Base-by-base conservation (phyloP, 2,329 filamentous ascomycete genomes). In the Cercospora sp. region DNA sequence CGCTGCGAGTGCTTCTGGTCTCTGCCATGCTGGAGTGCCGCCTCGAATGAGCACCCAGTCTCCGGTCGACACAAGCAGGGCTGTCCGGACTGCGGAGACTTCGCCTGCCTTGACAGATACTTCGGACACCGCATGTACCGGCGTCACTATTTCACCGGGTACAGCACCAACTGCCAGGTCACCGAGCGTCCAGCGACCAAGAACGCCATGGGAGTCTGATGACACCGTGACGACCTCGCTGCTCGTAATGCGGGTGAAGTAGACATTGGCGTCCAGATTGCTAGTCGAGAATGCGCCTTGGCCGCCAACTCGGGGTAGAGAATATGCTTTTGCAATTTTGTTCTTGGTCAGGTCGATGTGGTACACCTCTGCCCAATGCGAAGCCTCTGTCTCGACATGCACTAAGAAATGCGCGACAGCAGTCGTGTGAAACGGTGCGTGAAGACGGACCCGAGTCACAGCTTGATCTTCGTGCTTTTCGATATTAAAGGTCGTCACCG, bases 41-140 rank as follows among this genome's bases (percentile, higher is more conserved):
- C 97, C 96, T 66, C 91, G 90, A 55, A 97, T 84, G 62, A 98
- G 83, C 26, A 90, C 83, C 92, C 94, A 97, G 74, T 97, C 91
- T 79, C 87, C 86, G 58, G 85, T 85, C 36, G 84, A 78, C 80
- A 87, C 75, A 5, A 92, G 84, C 20, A 91, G 83, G 2, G 93
- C 94, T 31, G 90, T 89, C 65, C 95, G 87, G 12, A 96, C 89
- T 45, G 94, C 93, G 68, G 90, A 93, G 4, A 87, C 88, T 63
- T 88, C 84, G 9, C 83, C 81, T 1, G 85, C 83, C 77, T 91
- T 92, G 72, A 90, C 87, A 67, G 96, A 87, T 9, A 97, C 91
- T 76, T 98, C 94, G 1, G 94, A 92, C 4, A 91, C 89, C 2
- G 88, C 90, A 72, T 93, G 88, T 1, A 92, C 73, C 1, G 89